phyloP scores from a whole-genome alignment of 129 eudicot species.

The Lonicera japonica region DNA sequence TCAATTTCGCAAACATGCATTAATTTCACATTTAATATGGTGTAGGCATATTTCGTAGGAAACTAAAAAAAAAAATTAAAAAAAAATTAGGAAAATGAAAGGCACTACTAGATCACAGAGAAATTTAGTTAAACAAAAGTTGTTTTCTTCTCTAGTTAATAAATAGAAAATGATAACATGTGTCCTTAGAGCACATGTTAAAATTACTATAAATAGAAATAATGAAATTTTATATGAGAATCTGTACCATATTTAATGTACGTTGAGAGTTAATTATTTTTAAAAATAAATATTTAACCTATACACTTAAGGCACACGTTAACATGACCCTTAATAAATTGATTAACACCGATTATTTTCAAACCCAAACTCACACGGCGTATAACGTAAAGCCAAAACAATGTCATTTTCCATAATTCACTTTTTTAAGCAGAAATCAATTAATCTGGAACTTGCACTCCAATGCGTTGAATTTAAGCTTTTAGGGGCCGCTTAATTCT shows the following conservation, averaged over 20 bases:
- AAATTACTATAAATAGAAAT: too few relatives aligned
- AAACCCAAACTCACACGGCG: not conserved
- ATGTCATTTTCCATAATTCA: not conserved
- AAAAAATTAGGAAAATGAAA: constrained; percentile 16
- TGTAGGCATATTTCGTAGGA: not conserved
- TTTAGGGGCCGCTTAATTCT: too few relatives aligned
- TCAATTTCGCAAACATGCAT: not conserved
- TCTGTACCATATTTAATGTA: too few relatives aligned
- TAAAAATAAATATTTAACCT: too few relatives aligned
- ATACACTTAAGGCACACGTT: too few relatives aligned
- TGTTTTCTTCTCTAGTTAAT: too few relatives aligned
- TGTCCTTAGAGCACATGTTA: too few relatives aligned
- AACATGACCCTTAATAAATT: not conserved
- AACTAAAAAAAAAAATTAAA: too few relatives aligned
- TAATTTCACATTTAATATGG: not conserved
- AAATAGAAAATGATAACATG: too few relatives aligned
- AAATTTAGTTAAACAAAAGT: constrained; percentile 14
- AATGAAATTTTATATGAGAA: too few relatives aligned
- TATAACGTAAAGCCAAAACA: not conserved
- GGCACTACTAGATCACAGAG: not conserved
- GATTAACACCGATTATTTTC: not conserved
- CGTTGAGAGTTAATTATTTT: too few relatives aligned
- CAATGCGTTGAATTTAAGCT: too few relatives aligned
- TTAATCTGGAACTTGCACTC: not conserved
- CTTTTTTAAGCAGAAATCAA: not conserved